Conservation (phyloP, 805 yeast species). For the Wickerhamomyces silvicola region DNA sequence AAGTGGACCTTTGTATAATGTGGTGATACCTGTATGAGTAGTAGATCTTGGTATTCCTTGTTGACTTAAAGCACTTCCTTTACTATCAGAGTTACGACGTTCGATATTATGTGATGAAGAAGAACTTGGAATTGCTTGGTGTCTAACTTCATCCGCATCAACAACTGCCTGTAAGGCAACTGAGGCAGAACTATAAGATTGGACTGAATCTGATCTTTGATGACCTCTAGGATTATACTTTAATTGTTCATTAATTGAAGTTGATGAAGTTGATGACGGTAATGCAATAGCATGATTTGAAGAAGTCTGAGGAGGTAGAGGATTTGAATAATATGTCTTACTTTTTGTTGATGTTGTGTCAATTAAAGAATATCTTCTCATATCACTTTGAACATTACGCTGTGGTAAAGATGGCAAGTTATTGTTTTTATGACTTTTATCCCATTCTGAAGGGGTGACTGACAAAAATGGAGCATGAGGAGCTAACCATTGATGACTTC, state of each 20-base stretch:
- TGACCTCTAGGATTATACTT: conserved; percentile 23
- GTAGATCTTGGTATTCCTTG: conserved; percentile 28
- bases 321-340: conserved; percentile 38
- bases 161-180: conserved; percentile 69
- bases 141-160: conserved; percentile 43
- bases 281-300: conserved; percentile 51
- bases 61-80: conserved; percentile 14
- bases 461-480: conserved; percentile 78
- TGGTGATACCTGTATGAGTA: conserved; percentile 26
- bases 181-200: conserved; percentile 49
- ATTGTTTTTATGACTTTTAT: conserved; percentile 37
- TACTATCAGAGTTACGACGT: conserved; percentile 12
- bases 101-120: conserved; percentile 18
- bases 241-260: conserved; percentile 19
- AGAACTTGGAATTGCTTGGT: conserved; percentile 13
- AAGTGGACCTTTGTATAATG: conserved; percentile 7
- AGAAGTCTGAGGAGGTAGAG: conserved; percentile 65
- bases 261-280: conserved; percentile 32
- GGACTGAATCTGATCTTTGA: conserved; percentile 32
- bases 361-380: conserved; percentile 36
- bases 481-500: conserved; percentile 84
- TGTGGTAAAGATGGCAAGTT: too few species aligned
- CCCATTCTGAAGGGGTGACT: conserved; percentile 90
- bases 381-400: conserved; percentile 20
- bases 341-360: conserved; percentile 35